Evolutionary conservation across 768 basidiomycete genomes (phyloP).

Genomic region (Boletus rubescentipes): DNA sequence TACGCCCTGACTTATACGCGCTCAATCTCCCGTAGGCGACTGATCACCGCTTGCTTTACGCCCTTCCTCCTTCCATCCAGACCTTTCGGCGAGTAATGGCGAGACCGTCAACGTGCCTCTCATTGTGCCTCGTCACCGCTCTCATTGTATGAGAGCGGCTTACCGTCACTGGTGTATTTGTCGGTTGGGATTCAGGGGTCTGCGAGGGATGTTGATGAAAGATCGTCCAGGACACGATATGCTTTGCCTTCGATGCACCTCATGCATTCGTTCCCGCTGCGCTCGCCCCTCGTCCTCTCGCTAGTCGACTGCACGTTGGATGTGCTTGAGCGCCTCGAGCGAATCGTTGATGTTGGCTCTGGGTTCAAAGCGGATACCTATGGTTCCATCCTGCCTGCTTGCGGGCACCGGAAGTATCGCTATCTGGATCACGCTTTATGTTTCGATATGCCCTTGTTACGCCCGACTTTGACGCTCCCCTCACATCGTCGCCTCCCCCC

Average conservation of each 20-base stretch:
- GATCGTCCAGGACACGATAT: conserved; percentile 17
- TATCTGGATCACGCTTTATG: conserved; percentile 16
- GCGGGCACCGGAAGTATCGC: conserved; percentile 23
- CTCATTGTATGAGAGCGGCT: conserved; percentile 38
- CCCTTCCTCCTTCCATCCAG: conserved; percentile 14
- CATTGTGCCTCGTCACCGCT: conserved; percentile 13
- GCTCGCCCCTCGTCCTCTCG: conserved; percentile 33
- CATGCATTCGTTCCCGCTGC: conserved; percentile 12
- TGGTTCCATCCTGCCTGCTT: conserved; percentile 23
- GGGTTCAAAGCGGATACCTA: conserved; percentile 10
- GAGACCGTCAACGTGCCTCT: conserved; percentile 31
- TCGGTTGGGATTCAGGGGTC: conserved; percentile 27
- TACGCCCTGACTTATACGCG: conserved; percentile 42
- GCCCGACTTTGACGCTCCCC: conserved; percentile 15
- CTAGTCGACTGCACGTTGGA: conserved; percentile 36
- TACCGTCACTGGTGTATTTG: conserved; percentile 23
- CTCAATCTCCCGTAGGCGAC: conserved; percentile 35
- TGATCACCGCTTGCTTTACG: conserved; percentile 47
- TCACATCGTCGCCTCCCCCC: conserved; percentile 8
- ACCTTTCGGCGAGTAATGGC: conserved; percentile 20
- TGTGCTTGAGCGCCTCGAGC: conserved; percentile 26
- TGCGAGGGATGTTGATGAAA: conserved; percentile 26
- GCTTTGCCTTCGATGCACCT: background rate
- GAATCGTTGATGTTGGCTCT: conserved; percentile 9
- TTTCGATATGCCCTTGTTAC: conserved; percentile 28